Percentiles rank a stretch among this genome's conserved stretches.
Conservation (phyloP, 768 basidiomycete species). For the Tylopilus intermedius region DNA sequence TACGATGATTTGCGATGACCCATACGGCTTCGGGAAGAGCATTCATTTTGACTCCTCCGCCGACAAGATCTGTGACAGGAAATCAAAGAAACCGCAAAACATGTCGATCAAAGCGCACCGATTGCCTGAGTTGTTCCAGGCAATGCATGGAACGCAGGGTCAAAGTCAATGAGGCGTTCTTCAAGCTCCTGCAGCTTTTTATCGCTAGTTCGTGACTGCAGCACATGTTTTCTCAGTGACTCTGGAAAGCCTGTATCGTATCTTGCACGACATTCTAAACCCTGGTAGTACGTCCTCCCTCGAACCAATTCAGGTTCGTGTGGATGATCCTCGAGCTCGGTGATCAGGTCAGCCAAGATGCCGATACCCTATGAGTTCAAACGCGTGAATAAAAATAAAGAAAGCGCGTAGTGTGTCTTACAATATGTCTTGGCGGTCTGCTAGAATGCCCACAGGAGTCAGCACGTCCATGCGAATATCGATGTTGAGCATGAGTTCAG, state of each 20-base stretch:
- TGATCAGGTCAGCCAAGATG: no score
- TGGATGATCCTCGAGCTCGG: no score
- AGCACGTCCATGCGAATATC: slow-evolving; percentile 39
- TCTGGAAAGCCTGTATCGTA: slow-evolving; percentile 34
- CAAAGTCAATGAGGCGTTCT: slow-evolving; percentile 18
- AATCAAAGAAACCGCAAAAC: slow-evolving; percentile 18
- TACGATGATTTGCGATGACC: slow-evolving; percentile 33
- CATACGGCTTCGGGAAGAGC: slow-evolving; percentile 41
- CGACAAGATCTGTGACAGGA: slow-evolving; percentile 36
- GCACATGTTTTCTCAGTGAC: slow-evolving; percentile 15
- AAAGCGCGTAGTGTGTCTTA: slow-evolving; percentile 13
- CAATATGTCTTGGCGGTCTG: slow-evolving; percentile 50
- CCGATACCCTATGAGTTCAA: no score
- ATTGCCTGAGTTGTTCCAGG: slow-evolving; percentile 28
- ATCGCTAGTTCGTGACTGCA: slow-evolving; percentile 21
- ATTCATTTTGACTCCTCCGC: slow-evolving; percentile 41
- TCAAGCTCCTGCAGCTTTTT: slow-evolving; percentile 15
- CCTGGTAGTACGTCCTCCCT: no score
- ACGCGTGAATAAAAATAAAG: slow-evolving; percentile 23
- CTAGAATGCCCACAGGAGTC: slow-evolving; percentile 51
- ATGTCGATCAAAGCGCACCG: slow-evolving; percentile 14
- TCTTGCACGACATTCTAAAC: slow-evolving; percentile 15
- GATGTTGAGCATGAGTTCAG: slow-evolving; percentile 19
- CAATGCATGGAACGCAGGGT: slow-evolving; percentile 14
- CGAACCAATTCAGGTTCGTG: no score